Conservation (phyloP, 1,284 basidiomycete species). For the Austropuccinia psidii region DNA sequence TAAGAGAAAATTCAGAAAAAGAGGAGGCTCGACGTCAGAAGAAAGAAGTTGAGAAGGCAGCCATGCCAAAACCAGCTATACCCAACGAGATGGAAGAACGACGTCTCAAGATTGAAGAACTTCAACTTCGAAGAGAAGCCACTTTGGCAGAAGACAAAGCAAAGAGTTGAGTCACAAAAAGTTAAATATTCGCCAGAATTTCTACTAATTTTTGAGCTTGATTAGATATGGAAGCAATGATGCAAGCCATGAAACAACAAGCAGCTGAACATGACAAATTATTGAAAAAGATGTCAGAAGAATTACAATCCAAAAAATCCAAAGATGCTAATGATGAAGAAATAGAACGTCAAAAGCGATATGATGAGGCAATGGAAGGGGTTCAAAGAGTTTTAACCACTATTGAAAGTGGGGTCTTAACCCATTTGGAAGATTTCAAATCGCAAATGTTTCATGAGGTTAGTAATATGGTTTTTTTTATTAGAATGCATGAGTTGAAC, state of each 20-base stretch:
- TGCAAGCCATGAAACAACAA: conserved; percentile 34
- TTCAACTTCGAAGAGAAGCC: conserved; percentile 33
- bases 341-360: conserved; percentile 4
- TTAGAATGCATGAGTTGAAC: neutral
- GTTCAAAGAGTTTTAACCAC: conserved; percentile 32
- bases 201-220: neutral
- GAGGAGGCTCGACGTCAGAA: conserved; percentile 32
- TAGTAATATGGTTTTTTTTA: neutral
- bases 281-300: conserved; percentile 23
- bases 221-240: conserved; percentile 27
- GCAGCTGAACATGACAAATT: conserved; percentile 31
- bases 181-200: neutral
- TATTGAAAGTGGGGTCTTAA: conserved; percentile 28
- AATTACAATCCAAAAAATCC: neutral
- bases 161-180: neutral
- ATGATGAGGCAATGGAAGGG: conserved; percentile 24
- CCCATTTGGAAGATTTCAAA: conserved; percentile 36
- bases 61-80: conserved; percentile 28
- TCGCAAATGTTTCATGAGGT: conserved; percentile 33
- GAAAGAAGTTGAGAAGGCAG: conserved; percentile 29
- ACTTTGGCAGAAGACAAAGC: conserved; percentile 35
- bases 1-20: conserved; percentile 35
- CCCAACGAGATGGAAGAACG: conserved; percentile 34
- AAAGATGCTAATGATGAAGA: neutral
- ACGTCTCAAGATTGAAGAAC: conserved; percentile 30